phyloP scores from a whole-genome alignment of 108 stramenopile species.

The Cyclotella cryptica region DNA sequence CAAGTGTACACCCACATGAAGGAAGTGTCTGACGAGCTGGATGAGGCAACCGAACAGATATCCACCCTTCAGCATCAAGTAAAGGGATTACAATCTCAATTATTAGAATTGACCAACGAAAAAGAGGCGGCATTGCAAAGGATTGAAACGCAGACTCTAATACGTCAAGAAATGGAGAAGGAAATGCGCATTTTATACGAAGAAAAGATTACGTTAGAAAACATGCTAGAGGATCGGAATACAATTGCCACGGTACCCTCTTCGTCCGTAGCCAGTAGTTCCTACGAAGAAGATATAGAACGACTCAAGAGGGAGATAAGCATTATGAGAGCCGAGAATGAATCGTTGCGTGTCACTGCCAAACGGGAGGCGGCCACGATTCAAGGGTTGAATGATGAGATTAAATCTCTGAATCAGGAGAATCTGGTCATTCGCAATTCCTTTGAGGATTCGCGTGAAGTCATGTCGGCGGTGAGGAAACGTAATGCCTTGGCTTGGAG shows the following conservation, averaged over 20 bases:
- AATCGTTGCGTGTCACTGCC: conserved; percentile 10
- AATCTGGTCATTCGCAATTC: conserved; percentile 5
- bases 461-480: conserved; percentile 5
- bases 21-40: conserved; percentile 21
- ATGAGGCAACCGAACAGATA: not conserved
- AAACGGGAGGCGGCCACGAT: conserved; percentile 11
- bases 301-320: conserved; percentile 14
- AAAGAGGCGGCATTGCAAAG: not conserved
- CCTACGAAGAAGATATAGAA: not conserved
- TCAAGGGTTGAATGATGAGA: conserved; percentile 18
- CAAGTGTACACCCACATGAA: conserved; percentile 22
- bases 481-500: not conserved
- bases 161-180: conserved; percentile 4
- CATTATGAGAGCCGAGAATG: conserved; percentile 25
- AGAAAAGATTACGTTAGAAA: conserved; percentile 5
- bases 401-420: conserved; percentile 3
- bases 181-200: conserved; percentile 16
- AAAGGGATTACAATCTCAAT: not conserved
- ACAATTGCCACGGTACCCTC: not conserved
- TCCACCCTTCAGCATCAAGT: not conserved
- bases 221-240: not conserved
- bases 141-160: not conserved
- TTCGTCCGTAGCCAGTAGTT: not conserved
- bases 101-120: not conserved
- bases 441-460: conserved; percentile 2